Evolutionary conservation across 345 rosid species (phyloP).

Genomic region (Acer yangbiense): DNA sequence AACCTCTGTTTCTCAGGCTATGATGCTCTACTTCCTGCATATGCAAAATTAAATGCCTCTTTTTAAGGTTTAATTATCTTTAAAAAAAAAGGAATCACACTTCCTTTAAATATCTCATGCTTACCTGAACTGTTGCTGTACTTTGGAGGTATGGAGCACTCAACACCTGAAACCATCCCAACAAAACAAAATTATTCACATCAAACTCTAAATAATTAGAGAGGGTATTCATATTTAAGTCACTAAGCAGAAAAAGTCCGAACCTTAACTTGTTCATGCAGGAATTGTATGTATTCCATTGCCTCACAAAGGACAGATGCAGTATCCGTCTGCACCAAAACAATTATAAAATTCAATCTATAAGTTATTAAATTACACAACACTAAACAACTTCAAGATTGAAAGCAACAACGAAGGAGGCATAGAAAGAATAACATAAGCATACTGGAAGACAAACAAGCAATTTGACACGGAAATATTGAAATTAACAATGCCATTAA

Average conservation of each 20-base stretch:
- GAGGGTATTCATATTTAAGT: not conserved
- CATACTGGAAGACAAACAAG: not conserved
- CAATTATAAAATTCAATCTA: not conserved
- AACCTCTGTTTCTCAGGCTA: conserved; percentile 71
- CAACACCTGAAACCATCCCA: conserved; percentile 64
- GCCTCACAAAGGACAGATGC: conserved; percentile 93
- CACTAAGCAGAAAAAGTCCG: conserved; percentile 20
- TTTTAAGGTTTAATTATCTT: not conserved
- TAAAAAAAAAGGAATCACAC: not conserved
- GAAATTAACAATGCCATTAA: not conserved
- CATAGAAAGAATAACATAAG: not conserved
- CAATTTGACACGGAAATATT: not conserved
- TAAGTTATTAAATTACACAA: conserved; percentile 14
- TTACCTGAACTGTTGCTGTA: conserved; percentile 55
- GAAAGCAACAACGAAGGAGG: not conserved
- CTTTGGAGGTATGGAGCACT: conserved; percentile 94
- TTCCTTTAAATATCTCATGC: conserved; percentile 14
- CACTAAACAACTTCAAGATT: not conserved
- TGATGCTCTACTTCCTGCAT: conserved; percentile 56
- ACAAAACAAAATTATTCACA: conserved; percentile 14
- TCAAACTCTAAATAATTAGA: not conserved
- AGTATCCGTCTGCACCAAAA: conserved; percentile 80
- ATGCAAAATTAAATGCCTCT: not conserved
- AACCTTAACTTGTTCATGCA: conserved; percentile 98
- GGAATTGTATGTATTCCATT: conserved; percentile 84